phyloP scores from a whole-genome alignment of 768 basidiomycete species.

The Lenzites betulinus region DNA sequence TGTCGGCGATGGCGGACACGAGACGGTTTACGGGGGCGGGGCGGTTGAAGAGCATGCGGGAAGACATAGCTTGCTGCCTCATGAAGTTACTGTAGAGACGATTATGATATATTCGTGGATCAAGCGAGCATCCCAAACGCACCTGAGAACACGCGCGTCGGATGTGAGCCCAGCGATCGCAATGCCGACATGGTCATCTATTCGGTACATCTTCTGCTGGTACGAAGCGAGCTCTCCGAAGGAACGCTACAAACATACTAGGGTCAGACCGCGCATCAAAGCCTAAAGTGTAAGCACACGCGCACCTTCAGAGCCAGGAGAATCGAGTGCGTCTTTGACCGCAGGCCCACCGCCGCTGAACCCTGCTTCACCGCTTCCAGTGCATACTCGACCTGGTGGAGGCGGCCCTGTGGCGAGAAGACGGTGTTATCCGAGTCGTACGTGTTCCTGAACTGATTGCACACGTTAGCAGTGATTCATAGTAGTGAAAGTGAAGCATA shows the following conservation, averaged over 20 bases:
- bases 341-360: slow-evolving; percentile 95
- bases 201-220: slow-evolving; percentile 99
- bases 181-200: slow-evolving; percentile 99
- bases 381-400: slow-evolving; percentile 98
- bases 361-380: slow-evolving; percentile 99
- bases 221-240: slow-evolving; percentile 98
- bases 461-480: background rate
- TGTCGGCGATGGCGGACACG: slow-evolving; percentile 92
- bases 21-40: slow-evolving; percentile 93
- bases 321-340: slow-evolving; percentile 93
- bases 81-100: slow-evolving; percentile 82
- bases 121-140: slow-evolving; percentile 24
- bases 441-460: slow-evolving; percentile 81
- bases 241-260: slow-evolving; percentile 69
- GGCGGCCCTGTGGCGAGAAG: slow-evolving; percentile 93
- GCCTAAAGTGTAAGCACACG: background rate
- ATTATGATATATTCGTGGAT: background rate
- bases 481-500: background rate
- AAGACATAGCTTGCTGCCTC: slow-evolving; percentile 97
- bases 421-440: slow-evolving; percentile 99
- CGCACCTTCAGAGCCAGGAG: slow-evolving; percentile 89
- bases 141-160: slow-evolving; percentile 97
- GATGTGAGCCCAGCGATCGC: slow-evolving; percentile 99
- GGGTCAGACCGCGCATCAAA: background rate
- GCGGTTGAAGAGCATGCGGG: slow-evolving; percentile 93